Conservation (phyloP, 108 stramenopile genomes). For the Craspedostauros australis region DNA sequence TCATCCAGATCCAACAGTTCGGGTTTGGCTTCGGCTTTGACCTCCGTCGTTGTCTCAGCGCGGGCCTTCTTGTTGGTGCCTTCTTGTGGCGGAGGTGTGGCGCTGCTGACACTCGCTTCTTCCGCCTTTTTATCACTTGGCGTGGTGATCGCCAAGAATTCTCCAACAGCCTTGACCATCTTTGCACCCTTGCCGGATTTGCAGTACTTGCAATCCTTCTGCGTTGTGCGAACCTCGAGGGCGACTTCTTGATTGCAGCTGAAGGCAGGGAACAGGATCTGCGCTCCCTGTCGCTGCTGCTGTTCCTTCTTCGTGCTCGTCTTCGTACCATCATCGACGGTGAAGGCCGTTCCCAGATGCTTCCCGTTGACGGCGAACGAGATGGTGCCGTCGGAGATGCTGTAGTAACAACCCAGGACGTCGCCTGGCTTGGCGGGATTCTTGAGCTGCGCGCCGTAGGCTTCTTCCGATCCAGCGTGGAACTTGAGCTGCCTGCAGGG, state of each 20-base stretch:
- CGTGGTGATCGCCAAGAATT: constrained; percentile 7
- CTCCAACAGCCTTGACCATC: constrained; percentile 35
- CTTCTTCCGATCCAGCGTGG: constrained; percentile 46
- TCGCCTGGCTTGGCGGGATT: no score
- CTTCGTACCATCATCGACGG: neutral
- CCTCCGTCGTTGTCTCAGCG: neutral
- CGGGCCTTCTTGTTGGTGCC: neutral
- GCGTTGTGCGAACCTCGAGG: constrained; percentile 44
- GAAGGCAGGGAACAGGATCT: constrained; percentile 55
- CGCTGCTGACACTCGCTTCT: neutral
- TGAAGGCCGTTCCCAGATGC: constrained; percentile 59
- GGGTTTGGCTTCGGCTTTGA: neutral
- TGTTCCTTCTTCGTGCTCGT: no score
- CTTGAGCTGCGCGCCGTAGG: constrained; percentile 52
- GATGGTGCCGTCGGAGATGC: constrained; percentile 22
- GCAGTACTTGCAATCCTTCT: constrained; percentile 31
- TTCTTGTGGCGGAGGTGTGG: neutral
- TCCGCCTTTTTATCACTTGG: neutral
- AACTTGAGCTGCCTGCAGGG: constrained; percentile 64
- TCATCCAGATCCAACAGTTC: constrained; percentile 45
- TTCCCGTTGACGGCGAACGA: constrained; percentile 69
- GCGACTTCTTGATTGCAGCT: constrained; percentile 72
- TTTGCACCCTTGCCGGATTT: constrained; percentile 16
- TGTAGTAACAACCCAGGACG: constrained; percentile 57
- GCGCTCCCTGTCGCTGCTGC: neutral